phyloP scores from a whole-genome alignment of 2,329 filamentous ascomycete genomes.

The Sarocladium brachiariae region DNA sequence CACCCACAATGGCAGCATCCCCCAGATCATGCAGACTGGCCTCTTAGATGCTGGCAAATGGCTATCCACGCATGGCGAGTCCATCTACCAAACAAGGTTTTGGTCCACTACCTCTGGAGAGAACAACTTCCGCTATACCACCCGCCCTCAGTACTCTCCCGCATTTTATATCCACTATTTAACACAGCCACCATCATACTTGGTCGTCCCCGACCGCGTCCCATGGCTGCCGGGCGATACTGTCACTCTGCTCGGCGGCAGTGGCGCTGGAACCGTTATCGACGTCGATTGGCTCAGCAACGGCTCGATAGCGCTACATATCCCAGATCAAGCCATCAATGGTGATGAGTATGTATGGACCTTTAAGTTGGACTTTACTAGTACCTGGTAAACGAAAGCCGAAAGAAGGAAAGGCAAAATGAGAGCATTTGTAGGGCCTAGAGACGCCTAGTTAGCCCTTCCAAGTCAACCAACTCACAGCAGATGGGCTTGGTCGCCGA shows the following conservation, averaged over 20 bases:
- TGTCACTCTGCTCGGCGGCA: conserved; percentile 7
- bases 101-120: conserved; percentile 20
- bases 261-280: too few species aligned
- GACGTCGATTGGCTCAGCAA: too few species aligned
- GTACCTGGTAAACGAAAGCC: not conserved
- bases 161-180: conserved; percentile 6
- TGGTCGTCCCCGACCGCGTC: conserved; percentile 6
- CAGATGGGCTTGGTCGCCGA: too few species aligned
- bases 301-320: too few species aligned
- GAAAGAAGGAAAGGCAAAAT: too few species aligned
- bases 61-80: conserved; percentile 46
- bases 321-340: too few species aligned
- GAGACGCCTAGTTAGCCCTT: too few species aligned
- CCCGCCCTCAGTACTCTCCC: not conserved
- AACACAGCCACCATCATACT: not conserved
- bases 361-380: too few species aligned
- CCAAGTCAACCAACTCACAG: too few species aligned
- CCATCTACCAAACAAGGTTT: conserved; percentile 50
- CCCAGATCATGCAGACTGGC: conserved; percentile 37
- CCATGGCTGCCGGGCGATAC: conserved; percentile 6
- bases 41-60: conserved; percentile 44
- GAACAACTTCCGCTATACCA: not conserved
- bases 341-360: too few species aligned
- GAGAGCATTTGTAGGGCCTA: too few species aligned
- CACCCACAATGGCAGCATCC: conserved; percentile 44